These are phyloP conservation scores for Diaporthe eres DNA, from an alignment of 2,329 filamentous ascomycete species.

Conservation along the genomic window DNA sequence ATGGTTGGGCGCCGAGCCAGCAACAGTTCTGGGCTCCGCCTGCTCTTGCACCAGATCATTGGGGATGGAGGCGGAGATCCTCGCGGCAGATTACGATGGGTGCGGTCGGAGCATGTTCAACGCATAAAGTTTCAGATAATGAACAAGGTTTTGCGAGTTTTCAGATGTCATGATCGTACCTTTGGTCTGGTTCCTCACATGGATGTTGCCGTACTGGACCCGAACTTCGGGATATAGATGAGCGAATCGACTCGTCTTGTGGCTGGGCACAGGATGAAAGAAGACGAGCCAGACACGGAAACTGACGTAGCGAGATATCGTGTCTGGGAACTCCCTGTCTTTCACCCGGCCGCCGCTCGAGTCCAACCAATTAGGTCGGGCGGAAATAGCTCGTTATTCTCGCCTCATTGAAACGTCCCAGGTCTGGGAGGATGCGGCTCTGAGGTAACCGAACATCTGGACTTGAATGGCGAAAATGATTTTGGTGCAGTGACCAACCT, in stretches of 20 bases:
- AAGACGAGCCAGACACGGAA: not conserved
- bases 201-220: not conserved
- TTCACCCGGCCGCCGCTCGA: not conserved
- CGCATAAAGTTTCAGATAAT: conserved; percentile 27
- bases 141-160: conserved; percentile 22
- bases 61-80: not conserved
- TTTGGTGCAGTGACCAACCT: not conserved
- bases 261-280: not conserved
- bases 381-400: not conserved
- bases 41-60: not conserved
- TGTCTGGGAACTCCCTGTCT: conserved; percentile 14
- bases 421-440: conserved; percentile 17
- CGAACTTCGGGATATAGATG: conserved; percentile 24
- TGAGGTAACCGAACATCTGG: not conserved
- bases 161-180: conserved; percentile 18
- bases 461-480: not conserved
- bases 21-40: conserved; percentile 1
- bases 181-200: not conserved
- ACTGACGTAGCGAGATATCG: not conserved
- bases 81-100: conserved; percentile 1
- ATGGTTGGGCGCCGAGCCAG: conserved; percentile 5
- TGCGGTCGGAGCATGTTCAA: not conserved
- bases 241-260: not conserved
- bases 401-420: conserved; percentile 20
- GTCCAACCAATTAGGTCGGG: not conserved